Evolutionary conservation across 1,284 basidiomycete species (phyloP).

Genomic region (Irpex sp.): DNA sequence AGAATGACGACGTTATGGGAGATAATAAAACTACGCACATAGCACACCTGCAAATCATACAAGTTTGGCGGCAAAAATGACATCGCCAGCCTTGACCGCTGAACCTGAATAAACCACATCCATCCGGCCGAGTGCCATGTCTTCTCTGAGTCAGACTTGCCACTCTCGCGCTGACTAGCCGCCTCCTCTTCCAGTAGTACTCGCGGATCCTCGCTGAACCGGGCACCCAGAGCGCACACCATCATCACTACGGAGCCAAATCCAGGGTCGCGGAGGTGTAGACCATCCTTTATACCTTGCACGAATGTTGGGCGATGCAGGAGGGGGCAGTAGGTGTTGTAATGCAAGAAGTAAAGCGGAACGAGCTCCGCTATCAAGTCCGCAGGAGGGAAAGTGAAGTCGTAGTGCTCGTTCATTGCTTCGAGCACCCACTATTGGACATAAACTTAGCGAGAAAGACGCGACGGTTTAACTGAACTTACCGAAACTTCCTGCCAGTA

Average conservation of each 20-base stretch:
- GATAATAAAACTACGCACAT: constrained; percentile 15
- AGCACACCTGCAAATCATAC: constrained; percentile 60
- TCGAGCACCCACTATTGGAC: neutral
- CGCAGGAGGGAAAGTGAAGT: constrained; percentile 49
- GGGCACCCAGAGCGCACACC: constrained; percentile 72
- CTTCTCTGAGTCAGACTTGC: constrained; percentile 17
- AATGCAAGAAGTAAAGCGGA: constrained; percentile 62
- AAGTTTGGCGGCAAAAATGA: constrained; percentile 51
- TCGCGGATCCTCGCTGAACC: constrained; percentile 65
- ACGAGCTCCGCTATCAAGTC: constrained; percentile 42
- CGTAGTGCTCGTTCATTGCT: neutral
- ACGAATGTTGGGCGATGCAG: constrained; percentile 78
- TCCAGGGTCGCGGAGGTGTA: constrained; percentile 53
- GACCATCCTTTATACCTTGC: constrained; percentile 44
- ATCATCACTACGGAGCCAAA: constrained; percentile 72
- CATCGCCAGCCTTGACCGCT: constrained; percentile 52
- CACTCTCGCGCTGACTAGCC: neutral
- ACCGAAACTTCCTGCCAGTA: neutral
- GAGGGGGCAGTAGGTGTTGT: constrained; percentile 67
- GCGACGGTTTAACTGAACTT: neutral
- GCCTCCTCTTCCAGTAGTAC: constrained; percentile 38
- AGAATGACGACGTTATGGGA: constrained; percentile 6
- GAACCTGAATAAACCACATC: constrained; percentile 68
- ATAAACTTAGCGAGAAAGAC: neutral
- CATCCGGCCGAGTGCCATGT: constrained; percentile 46